A percentile compares a stretch with the other conserved stretches of the same genome.
phyloP scores from a whole-genome alignment of 139 green algal genomes.

The Mychonastes homosphaera region DNA sequence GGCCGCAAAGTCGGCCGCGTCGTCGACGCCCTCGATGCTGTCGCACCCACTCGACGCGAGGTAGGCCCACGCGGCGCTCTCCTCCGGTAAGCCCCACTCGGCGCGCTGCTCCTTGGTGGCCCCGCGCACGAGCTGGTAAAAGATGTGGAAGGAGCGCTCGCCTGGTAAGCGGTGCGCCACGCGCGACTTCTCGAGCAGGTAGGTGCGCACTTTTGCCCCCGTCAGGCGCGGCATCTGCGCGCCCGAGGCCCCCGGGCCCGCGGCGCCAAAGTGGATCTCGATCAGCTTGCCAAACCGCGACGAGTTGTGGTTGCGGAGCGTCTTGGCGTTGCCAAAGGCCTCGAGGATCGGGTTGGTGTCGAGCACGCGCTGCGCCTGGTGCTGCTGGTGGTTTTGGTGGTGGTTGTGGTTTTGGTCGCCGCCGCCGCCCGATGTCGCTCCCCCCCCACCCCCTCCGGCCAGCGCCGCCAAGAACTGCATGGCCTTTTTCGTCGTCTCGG shows the following conservation, averaged over 20 bases:
- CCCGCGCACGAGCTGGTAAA: constrained; percentile 86
- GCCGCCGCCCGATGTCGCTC: no score
- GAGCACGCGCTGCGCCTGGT: constrained; percentile 7
- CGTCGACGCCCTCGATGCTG: constrained; percentile 61
- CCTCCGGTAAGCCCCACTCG: constrained; percentile 11
- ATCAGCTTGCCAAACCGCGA: constrained; percentile 89
- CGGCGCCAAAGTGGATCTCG: constrained; percentile 76
- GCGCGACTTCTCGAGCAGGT: constrained; percentile 80
- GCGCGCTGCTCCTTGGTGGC: constrained; percentile 22
- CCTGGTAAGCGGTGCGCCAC: constrained; percentile 38
- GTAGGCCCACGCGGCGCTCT: constrained; percentile 41
- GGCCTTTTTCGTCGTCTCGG: constrained; percentile 90
- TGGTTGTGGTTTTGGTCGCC: no score
- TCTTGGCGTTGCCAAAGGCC: constrained; percentile 94
- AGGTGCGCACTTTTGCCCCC: constrained; percentile 71
- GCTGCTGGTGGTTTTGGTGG: no score
- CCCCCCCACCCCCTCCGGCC: constrained; percentile 51
- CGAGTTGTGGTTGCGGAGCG: constrained; percentile 87
- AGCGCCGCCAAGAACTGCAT: constrained; percentile 82
- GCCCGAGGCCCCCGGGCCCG: no score
- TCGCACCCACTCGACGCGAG: constrained; percentile 40
- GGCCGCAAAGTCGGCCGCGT: constrained; percentile 50
- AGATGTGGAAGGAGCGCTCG: constrained; percentile 95
- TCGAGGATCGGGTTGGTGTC: constrained; percentile 89
- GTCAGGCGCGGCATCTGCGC: constrained; percentile 47